phyloP scores from a whole-genome alignment of 139 green algal genomes.

The Gonium pectorale region DNA sequence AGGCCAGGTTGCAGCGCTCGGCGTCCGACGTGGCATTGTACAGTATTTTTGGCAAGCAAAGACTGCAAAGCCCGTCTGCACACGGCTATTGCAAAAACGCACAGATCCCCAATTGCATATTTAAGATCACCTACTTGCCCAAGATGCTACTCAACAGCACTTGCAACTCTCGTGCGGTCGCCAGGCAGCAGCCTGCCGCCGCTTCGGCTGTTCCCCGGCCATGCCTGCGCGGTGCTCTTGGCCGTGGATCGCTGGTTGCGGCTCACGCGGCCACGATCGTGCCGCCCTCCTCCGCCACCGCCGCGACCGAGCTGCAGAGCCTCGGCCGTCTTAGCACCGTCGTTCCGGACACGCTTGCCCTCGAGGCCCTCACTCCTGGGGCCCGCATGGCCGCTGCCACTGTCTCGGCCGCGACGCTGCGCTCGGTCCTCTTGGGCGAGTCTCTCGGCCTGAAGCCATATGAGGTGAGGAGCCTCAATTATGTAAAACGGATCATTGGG shows the following conservation, averaged over 20 bases:
- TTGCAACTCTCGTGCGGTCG: no score
- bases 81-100: no score
- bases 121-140: no score
- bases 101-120: no score
- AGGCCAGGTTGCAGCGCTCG: no score
- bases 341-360: slow-evolving; percentile 74
- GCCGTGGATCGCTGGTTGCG: not conserved
- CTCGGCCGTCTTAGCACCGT: slow-evolving; percentile 60
- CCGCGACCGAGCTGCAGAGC: slow-evolving; percentile 67
- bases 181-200: no score
- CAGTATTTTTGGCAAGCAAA: no score
- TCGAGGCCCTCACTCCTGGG: slow-evolving; percentile 54
- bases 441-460: slow-evolving; percentile 53
- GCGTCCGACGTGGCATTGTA: no score
- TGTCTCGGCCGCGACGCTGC: slow-evolving; percentile 48
- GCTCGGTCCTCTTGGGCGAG: slow-evolving; percentile 34
- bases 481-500: not conserved
- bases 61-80: no score
- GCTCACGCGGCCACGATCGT: not conserved
- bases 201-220: no score
- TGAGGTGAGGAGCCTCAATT: slow-evolving; percentile 12
- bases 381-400: slow-evolving; percentile 72
- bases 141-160: no score
- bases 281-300: slow-evolving; percentile 23
- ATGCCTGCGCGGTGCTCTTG: not conserved